phyloP scores from a whole-genome alignment of 192 early-diverging fungal species.

The Coemansia javaensis region DNA sequence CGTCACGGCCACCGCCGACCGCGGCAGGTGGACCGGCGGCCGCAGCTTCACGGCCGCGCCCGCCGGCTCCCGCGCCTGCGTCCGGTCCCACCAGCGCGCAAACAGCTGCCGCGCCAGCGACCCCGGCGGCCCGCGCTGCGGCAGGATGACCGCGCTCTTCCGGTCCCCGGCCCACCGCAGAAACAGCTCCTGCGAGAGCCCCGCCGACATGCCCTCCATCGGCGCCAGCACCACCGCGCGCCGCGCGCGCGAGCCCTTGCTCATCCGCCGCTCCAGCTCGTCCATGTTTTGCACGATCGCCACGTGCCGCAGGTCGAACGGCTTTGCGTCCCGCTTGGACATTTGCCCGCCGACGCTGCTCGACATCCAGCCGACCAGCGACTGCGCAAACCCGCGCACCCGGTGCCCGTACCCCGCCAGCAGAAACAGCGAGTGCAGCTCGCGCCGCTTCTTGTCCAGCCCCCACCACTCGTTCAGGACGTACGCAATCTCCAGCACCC shows the following conservation, averaged over 20 bases:
- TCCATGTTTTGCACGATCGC: slow-evolving; percentile 61
- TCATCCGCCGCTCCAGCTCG: slow-evolving; percentile 30
- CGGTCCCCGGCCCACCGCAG: slow-evolving; percentile 58
- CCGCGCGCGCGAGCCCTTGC: slow-evolving; percentile 38
- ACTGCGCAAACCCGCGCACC: slow-evolving; percentile 78
- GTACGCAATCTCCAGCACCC: slow-evolving; percentile 87
- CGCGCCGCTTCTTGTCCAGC: slow-evolving; percentile 42
- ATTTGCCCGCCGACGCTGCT: slow-evolving; percentile 70
- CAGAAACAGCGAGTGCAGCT: slow-evolving; percentile 68
- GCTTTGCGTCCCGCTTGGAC: slow-evolving; percentile 66
- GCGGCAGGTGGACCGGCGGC: slow-evolving; percentile 22
- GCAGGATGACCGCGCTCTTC: slow-evolving; percentile 68
- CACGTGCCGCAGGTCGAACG: slow-evolving; percentile 85
- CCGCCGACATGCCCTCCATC: slow-evolving; percentile 71
- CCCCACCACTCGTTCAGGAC: slow-evolving; percentile 86
- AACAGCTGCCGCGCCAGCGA: slow-evolving; percentile 67
- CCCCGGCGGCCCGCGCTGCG: slow-evolving; percentile 69
- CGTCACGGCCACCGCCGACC: slow-evolving; percentile 24
- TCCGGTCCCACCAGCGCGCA: slow-evolving; percentile 34
- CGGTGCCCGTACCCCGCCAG: slow-evolving; percentile 70
- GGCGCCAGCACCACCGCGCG: slow-evolving; percentile 81
- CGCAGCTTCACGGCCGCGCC: slow-evolving; percentile 11
- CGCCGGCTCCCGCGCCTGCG: slow-evolving; percentile 6
- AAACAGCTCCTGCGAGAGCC: slow-evolving; percentile 78
- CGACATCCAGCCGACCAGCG: slow-evolving; percentile 96